These are phyloP conservation scores for Leptomonas pyrrhocoris DNA, from an alignment of 208 protist species.

Conservation along the genomic window DNA sequence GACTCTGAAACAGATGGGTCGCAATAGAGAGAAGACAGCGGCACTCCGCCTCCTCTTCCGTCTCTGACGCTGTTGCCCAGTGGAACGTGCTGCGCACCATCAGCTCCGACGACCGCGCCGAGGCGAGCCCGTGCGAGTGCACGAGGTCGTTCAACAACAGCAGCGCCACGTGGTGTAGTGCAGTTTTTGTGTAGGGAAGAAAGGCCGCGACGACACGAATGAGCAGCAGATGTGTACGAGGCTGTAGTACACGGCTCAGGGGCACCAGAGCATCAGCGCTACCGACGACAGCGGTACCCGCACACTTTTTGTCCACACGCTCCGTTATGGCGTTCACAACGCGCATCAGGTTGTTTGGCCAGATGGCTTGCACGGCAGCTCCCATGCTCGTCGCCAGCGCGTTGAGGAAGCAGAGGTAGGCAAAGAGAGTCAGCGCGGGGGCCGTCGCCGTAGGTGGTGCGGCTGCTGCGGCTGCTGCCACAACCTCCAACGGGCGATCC, in stretches of 20 bases:
- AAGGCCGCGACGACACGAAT: neutral
- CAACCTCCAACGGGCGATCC: neutral
- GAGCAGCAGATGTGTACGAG: slow-evolving; percentile 8
- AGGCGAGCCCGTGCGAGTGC: neutral
- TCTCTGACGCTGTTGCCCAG: neutral
- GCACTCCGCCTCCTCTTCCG: slow-evolving; percentile 11
- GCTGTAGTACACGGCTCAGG: neutral
- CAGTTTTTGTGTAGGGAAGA: neutral
- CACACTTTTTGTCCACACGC: slow-evolving; percentile 1
- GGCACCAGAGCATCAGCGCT: neutral
- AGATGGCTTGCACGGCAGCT: neutral
- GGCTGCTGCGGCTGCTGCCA: neutral
- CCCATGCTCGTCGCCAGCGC: slow-evolving; percentile 19
- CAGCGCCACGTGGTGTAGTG: neutral
- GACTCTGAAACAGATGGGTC: neutral
- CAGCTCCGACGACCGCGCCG: neutral
- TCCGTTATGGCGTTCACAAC: slow-evolving; percentile 9
- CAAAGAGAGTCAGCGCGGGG: slow-evolving; percentile 12
- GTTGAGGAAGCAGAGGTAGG: slow-evolving; percentile 25
- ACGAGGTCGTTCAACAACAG: slow-evolving; percentile 1
- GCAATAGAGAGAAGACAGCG: slow-evolving; percentile 27
- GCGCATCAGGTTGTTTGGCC: slow-evolving; percentile 2
- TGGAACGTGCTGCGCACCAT: neutral
- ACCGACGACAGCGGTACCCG: neutral
- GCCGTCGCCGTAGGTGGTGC: neutral